Conservation (phyloP, 106 monocot genomes). For the Narthecium ossifragum region DNA sequence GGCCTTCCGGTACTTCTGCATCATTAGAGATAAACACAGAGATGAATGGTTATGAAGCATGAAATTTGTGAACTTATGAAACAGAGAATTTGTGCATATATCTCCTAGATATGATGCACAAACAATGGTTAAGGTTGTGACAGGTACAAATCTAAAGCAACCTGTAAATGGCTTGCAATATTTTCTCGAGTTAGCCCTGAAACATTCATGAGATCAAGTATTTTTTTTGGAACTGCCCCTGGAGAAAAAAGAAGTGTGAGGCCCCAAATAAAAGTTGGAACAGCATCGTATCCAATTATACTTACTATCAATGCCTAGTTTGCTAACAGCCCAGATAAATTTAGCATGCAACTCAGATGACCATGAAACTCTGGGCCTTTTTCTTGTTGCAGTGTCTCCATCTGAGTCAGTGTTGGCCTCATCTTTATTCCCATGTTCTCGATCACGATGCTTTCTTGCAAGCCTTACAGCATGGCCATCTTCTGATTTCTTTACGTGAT, state of each 20-base stretch:
- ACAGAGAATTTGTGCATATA: too few relatives aligned
- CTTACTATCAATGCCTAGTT: conserved; percentile 26
- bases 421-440: neutral
- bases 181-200: conserved; percentile 27
- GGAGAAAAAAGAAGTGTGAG: neutral
- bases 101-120: too few relatives aligned
- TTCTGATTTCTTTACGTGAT: neutral
- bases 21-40: neutral
- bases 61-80: too few relatives aligned
- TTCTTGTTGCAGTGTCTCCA: conserved; percentile 3
- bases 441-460: neutral
- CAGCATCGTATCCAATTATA: neutral
- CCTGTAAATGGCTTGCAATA: conserved; percentile 41
- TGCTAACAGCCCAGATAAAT: conserved; percentile 19
- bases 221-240: conserved; percentile 29
- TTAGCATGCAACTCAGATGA: conserved; percentile 14
- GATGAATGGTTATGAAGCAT: neutral
- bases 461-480: neutral
- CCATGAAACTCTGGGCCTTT: conserved; percentile 24
- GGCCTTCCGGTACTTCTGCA: conserved; percentile 28
- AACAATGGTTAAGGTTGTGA: too few relatives aligned
- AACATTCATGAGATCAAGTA: conserved; percentile 22
- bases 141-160: neutral
- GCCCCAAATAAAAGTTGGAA: neutral
- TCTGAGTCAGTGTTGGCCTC: conserved; percentile 5